Percentiles rank a stretch among this genome's conserved stretches.
phyloP scores from a whole-genome alignment of 225 moss, liverwort and hornwort genomes.

The Thuidium tamariscinum region DNA sequence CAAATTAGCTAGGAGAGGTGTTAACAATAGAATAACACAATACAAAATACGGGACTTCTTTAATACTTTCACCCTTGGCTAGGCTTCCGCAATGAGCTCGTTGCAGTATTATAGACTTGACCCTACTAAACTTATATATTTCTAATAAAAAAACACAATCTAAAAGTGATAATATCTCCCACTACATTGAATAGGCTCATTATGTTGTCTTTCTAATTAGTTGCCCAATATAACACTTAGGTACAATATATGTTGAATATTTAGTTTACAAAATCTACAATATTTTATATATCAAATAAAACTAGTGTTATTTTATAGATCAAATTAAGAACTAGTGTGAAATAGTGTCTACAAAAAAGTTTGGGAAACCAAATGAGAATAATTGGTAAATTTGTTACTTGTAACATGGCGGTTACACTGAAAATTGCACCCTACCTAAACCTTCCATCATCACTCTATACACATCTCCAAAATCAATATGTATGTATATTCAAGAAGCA shows the following conservation, averaged over 20 bases:
- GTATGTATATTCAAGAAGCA: rapidly evolving
- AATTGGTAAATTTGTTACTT: not conserved
- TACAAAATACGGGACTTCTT: too few species aligned
- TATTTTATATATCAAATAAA: not conserved
- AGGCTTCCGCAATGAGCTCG: too few species aligned
- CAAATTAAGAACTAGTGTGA: rapidly evolving
- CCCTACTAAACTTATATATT: too few species aligned
- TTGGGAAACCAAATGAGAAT: not conserved
- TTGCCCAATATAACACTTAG: not conserved
- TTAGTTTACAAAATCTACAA: not conserved
- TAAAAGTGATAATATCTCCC: not conserved
- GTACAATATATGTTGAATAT: not conserved
- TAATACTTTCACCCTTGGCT: too few species aligned
- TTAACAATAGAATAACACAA: too few species aligned
- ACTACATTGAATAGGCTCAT: not conserved
- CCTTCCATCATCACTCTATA: rapidly evolving
- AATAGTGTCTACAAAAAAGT: not conserved
- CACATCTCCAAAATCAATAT: not conserved
- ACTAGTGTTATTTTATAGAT: too few species aligned
- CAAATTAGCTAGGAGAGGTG: too few species aligned
- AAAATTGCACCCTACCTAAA: not conserved
- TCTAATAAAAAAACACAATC: not conserved
- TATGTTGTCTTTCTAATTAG: not conserved
- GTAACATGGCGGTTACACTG: rapidly evolving
- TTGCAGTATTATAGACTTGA: too few species aligned